Percentiles rank a stretch among this genome's conserved stretches.
Conservation (phyloP, 2,329 filamentous ascomycete genomes). For the Lachnellula hyalina region DNA sequence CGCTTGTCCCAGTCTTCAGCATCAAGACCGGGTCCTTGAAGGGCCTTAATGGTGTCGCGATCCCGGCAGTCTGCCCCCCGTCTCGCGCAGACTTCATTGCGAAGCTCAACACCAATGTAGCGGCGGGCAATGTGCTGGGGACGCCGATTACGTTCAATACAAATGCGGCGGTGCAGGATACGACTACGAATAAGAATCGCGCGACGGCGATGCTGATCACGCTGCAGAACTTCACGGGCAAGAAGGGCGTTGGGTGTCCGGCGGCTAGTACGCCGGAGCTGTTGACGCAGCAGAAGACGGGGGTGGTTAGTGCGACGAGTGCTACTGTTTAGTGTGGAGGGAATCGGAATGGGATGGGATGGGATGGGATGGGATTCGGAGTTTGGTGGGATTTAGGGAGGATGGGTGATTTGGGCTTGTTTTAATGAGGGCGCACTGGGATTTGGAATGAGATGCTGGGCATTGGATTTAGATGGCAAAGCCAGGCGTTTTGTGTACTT, state of each 20-base stretch:
- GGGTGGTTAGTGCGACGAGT: background rate
- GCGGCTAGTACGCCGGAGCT: conserved; percentile 12
- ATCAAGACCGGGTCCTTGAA: conserved; percentile 11
- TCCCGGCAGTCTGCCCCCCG: conserved; percentile 12
- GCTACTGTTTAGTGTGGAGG: no score
- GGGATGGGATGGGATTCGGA: no score
- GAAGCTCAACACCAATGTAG: conserved; percentile 11
- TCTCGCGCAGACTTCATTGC: conserved; percentile 10
- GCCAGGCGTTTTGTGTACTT: no score
- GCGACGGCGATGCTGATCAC: conserved; percentile 18
- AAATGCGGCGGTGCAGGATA: conserved; percentile 4
- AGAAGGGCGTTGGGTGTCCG: conserved; percentile 14
- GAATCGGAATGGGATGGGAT: no score
- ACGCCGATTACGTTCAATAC: conserved; percentile 12
- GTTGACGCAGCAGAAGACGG: conserved; percentile 12
- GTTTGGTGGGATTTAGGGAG: no score
- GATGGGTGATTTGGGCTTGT: no score
- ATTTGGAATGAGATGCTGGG: no score
- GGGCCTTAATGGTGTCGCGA: conserved; percentile 12
- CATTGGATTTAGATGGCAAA: no score
- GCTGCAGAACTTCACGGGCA: conserved; percentile 11
- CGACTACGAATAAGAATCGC: conserved; percentile 7
- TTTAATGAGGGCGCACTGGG: no score
- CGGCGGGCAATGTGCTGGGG: conserved; percentile 17
- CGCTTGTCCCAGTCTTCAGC: conserved; percentile 13